A percentile compares a stretch with the other conserved stretches of the same genome.
phyloP scores from a whole-genome alignment of 2,329 filamentous ascomycete genomes.

The Biscogniauxia mediterranea region DNA sequence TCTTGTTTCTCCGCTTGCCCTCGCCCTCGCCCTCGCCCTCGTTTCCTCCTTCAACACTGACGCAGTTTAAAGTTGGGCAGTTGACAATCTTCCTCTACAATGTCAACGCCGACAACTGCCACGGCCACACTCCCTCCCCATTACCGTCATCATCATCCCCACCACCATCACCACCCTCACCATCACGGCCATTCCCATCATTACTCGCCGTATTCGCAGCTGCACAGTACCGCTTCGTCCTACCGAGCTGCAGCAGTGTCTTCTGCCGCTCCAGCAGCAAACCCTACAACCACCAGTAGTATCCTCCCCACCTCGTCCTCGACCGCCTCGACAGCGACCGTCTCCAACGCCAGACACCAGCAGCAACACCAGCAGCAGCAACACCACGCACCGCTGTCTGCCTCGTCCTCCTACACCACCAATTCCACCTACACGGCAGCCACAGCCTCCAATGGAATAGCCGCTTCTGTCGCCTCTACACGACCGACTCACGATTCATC shows the following conservation, averaged over 20 bases:
- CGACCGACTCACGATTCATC: conserved; percentile 31
- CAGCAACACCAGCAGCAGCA: too few relatives aligned
- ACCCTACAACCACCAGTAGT: conserved; percentile 29
- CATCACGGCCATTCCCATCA: conserved; percentile 65
- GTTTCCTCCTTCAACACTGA: conserved; percentile 7
- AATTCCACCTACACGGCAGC: conserved; percentile 24
- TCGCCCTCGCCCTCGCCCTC: conserved; percentile 2
- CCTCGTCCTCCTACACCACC: conserved; percentile 25
- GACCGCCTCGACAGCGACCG: conserved; percentile 36
- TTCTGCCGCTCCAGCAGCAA: conserved; percentile 7
- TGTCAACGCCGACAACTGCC: conserved; percentile 81
- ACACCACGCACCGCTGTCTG: conserved; percentile 29
- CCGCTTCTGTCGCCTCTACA: conserved; percentile 32
- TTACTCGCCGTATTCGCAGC: conserved; percentile 30
- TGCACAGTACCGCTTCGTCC: conserved; percentile 39
- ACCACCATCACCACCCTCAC: conserved; percentile 60
- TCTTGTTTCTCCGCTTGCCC: conserved; percentile 3
- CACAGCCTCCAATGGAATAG: conserved; percentile 36
- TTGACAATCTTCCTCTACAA: conserved; percentile 34
- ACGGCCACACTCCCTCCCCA: conserved; percentile 70
- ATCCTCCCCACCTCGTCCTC: conserved; percentile 38
- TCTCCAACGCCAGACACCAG: conserved; percentile 23
- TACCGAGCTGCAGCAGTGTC: conserved; percentile 32
- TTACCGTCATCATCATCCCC: conserved; percentile 58
- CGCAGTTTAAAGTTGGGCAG: conserved; percentile 1